Evolutionary conservation across 2,329 filamentous ascomycete genomes (phyloP).

Genomic region (Penicillium sp.): DNA sequence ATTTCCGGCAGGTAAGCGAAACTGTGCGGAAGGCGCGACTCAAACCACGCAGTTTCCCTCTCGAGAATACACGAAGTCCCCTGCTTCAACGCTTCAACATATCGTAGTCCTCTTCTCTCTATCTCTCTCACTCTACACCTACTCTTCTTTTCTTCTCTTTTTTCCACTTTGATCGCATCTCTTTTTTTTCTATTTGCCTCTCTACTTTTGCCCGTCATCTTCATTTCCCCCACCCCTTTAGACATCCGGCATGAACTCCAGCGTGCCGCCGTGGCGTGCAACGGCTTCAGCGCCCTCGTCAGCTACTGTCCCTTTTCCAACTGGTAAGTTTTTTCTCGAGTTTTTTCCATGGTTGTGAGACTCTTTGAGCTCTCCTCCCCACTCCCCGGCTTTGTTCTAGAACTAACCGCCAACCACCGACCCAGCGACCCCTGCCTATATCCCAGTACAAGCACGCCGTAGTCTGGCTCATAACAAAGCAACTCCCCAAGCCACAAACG

Average conservation of each 20-base stretch:
- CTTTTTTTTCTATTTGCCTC: conserved; percentile 16
- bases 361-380: neutral
- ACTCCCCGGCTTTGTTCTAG: neutral
- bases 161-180: neutral
- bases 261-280: conserved; percentile 45
- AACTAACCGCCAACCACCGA: conserved; percentile 18
- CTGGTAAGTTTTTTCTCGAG: conserved; percentile 33
- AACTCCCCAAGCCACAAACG: conserved; percentile 21
- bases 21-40: neutral
- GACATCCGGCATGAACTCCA: conserved; percentile 41
- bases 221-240: conserved; percentile 22
- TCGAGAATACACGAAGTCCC: no score
- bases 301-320: conserved; percentile 31
- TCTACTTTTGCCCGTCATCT: conserved; percentile 10
- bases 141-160: neutral
- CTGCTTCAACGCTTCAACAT: no score
- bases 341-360: neutral
- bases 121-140: conserved; percentile 14
- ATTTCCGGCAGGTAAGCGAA: conserved; percentile 1
- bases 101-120: conserved; percentile 19
- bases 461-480: conserved; percentile 54
- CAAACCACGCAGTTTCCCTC: neutral
- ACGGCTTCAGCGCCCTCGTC: conserved; percentile 35
- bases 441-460: conserved; percentile 66
- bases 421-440: conserved; percentile 59